A percentile compares a stretch with the other conserved stretches of the same genome.
Conservation (phyloP, 768 basidiomycete genomes). For the Favolaschia claudopus region DNA sequence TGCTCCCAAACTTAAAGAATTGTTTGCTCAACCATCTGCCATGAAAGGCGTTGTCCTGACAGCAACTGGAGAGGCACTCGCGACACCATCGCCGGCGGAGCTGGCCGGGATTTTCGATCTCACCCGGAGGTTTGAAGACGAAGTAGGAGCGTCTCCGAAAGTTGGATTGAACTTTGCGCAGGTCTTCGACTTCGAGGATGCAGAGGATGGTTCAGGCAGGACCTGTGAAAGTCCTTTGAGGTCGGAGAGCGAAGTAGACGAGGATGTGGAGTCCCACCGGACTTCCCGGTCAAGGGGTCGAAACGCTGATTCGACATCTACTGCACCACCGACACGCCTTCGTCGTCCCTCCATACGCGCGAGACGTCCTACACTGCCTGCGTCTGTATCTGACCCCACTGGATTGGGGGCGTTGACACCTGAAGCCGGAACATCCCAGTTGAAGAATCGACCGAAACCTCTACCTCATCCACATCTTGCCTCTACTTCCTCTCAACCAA, state of each 20-base stretch:
- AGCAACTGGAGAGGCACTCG: slow-evolving; percentile 74
- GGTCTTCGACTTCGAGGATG: slow-evolving; percentile 74
- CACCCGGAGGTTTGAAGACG: slow-evolving; percentile 27
- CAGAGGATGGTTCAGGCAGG: slow-evolving; percentile 43
- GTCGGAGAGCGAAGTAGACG: slow-evolving; percentile 28
- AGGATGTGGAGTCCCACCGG: slow-evolving; percentile 14
- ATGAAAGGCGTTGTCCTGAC: slow-evolving; percentile 86
- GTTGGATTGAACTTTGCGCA: slow-evolving; percentile 79
- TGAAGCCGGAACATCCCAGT: slow-evolving; percentile 21
- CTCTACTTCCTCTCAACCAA: slow-evolving; percentile 26
- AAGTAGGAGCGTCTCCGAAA: slow-evolving; percentile 59
- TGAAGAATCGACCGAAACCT: slow-evolving; percentile 42
- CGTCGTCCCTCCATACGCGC: slow-evolving; percentile 66
- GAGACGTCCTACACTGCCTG: slow-evolving; percentile 40
- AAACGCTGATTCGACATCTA: slow-evolving; percentile 20
- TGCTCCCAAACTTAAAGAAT: slow-evolving; percentile 35
- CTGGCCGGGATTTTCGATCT: slow-evolving; percentile 68
- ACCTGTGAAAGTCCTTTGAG: slow-evolving; percentile 28
- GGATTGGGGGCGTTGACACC: slow-evolving; percentile 30
- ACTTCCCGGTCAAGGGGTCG: slow-evolving; percentile 5
- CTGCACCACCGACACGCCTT: slow-evolving; percentile 54
- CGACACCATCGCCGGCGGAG: slow-evolving; percentile 74
- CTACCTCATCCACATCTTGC: slow-evolving; percentile 53
- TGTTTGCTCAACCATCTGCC: slow-evolving; percentile 51
- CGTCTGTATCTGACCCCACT: slow-evolving; percentile 51